Evolutionary conservation across 192 early-diverging fungal genomes (phyloP).

Genomic region (Coemansia sp.): DNA sequence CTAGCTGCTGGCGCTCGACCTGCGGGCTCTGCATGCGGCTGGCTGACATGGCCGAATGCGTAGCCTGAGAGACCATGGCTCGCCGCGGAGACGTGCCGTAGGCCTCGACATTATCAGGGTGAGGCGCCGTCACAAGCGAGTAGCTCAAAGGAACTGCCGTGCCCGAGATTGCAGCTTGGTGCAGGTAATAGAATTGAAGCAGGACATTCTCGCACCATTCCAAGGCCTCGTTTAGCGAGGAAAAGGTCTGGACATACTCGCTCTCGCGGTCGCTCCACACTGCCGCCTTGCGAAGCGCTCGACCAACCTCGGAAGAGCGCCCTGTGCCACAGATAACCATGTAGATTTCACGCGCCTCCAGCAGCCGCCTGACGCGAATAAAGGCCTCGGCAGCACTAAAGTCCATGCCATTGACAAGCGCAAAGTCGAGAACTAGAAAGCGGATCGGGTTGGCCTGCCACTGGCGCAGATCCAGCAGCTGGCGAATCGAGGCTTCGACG

Average conservation of each 20-base stretch:
- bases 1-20: slow-evolving; percentile 11
- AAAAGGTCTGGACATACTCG: slow-evolving; percentile 70
- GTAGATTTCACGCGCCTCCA: slow-evolving; percentile 67
- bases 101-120: slow-evolving; percentile 22
- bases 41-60: slow-evolving; percentile 35
- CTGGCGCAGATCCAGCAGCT: slow-evolving; percentile 59
- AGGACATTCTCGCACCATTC: slow-evolving; percentile 95
- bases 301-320: slow-evolving; percentile 63
- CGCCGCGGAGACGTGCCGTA: slow-evolving; percentile 42
- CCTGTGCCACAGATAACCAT: slow-evolving; percentile 78
- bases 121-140: slow-evolving; percentile 29
- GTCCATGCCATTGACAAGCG: slow-evolving; percentile 80
- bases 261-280: slow-evolving; percentile 60
- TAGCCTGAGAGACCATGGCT: slow-evolving; percentile 42
- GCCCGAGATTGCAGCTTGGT: slow-evolving; percentile 42
- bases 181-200: slow-evolving; percentile 71
- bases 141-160: slow-evolving; percentile 29
- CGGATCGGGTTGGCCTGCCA: slow-evolving; percentile 73
- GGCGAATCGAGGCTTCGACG: slow-evolving; percentile 69
- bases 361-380: slow-evolving; percentile 74
- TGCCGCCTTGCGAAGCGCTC: slow-evolving; percentile 62
- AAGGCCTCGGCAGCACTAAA: slow-evolving; percentile 91
- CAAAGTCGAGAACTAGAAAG: slow-evolving; percentile 88
- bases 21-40: slow-evolving; percentile 6
- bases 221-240: slow-evolving; percentile 79